Evolutionary conservation across 257 asterid species (phyloP).

Genomic region (Nicotiana undulata): DNA sequence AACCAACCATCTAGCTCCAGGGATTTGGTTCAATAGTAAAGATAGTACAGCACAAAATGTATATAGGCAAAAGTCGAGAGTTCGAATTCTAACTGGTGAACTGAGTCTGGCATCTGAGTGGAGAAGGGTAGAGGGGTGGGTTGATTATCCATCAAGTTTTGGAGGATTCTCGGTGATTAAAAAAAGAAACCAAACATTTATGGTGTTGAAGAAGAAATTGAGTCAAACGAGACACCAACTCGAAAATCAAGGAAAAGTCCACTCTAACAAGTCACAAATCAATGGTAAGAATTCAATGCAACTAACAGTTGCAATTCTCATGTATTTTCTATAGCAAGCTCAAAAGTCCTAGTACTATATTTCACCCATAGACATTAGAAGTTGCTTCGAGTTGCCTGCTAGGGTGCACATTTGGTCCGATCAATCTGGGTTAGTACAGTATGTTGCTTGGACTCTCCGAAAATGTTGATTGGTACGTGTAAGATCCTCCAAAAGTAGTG

Average conservation of each 20-base stretch:
- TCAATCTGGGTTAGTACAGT: too few species aligned
- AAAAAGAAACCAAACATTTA: not conserved
- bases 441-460: too few species aligned
- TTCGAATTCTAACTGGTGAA: not conserved
- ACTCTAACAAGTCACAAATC: too few species aligned
- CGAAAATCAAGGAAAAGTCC: too few species aligned
- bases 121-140: not conserved
- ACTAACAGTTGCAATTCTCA: not conserved
- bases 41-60: not conserved
- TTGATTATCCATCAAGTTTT: not conserved
- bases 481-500: too few species aligned
- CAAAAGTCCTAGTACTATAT: too few species aligned
- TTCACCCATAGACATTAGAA: too few species aligned
- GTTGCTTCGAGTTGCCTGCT: too few species aligned
- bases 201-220: not conserved
- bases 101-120: not conserved
- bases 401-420: too few species aligned
- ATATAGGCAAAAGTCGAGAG: not conserved
- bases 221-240: not conserved
- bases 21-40: not conserved
- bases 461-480: too few species aligned
- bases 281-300: too few species aligned
- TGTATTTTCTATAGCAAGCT: too few species aligned
- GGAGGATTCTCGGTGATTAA: not conserved
- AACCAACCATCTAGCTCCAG: not conserved